phyloP scores from a whole-genome alignment of 257 asterid species.

The Prunella vulgaris region DNA sequence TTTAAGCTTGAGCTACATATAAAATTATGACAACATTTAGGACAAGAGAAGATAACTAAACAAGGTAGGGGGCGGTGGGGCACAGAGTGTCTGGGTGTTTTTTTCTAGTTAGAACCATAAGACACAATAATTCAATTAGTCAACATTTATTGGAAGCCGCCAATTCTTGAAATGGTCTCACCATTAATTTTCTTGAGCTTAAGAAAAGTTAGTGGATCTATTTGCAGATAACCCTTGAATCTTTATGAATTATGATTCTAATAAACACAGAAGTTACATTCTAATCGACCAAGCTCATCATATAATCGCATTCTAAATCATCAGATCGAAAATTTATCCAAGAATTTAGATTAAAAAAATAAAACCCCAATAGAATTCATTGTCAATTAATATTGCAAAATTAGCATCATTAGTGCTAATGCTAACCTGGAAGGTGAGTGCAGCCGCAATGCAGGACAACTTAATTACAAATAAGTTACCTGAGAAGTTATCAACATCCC shows the following conservation, averaged over 20 bases:
- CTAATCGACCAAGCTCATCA: too few relatives aligned
- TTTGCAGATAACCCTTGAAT: too few relatives aligned
- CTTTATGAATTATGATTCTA: too few relatives aligned
- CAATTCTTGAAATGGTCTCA: neutral
- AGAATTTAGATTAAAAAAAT: neutral
- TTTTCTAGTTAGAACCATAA: too few relatives aligned
- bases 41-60: too few relatives aligned
- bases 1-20: too few relatives aligned
- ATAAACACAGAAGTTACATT: too few relatives aligned
- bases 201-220: neutral
- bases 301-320: neutral
- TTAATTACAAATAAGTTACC: too few relatives aligned
- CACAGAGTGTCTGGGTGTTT: too few relatives aligned
- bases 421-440: slow-evolving; percentile 64
- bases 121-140: neutral
- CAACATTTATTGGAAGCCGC: neutral
- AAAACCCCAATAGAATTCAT: neutral
- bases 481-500: too few relatives aligned
- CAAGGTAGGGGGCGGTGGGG: too few relatives aligned
- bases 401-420: neutral
- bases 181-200: neutral
- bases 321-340: neutral
- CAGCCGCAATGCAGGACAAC: slow-evolving; percentile 47
- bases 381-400: neutral
- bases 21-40: too few relatives aligned